Conservation (phyloP, 441 rosid genomes). For the Mallotus japonicus region DNA sequence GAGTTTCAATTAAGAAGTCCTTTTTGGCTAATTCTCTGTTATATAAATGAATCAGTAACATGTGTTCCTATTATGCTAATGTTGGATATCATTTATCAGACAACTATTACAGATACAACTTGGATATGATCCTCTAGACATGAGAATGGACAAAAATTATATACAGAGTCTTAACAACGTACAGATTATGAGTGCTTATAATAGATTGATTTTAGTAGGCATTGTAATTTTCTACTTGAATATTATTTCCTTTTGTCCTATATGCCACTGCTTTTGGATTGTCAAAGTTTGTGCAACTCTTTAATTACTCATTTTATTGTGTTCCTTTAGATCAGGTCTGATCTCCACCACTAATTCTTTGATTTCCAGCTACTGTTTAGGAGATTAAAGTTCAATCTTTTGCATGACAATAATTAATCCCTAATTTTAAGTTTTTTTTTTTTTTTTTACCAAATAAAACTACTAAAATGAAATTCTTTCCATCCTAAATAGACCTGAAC, state of each 20-base stretch:
- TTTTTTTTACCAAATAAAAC: background rate
- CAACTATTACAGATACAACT: background rate
- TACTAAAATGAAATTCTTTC: background rate
- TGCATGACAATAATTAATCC: background rate
- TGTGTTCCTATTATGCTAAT: background rate
- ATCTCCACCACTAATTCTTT: background rate
- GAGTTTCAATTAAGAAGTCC: background rate
- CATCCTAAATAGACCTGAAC: background rate
- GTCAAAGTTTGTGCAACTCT: background rate
- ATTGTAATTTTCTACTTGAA: too few relatives aligned
- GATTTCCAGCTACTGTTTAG: constrained; percentile 5
- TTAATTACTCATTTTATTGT: background rate
- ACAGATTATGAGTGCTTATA: background rate
- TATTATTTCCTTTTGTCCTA: background rate
- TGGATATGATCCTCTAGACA: too few relatives aligned
- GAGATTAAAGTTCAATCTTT: background rate
- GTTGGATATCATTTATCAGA: background rate
- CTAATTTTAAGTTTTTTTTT: too few relatives aligned
- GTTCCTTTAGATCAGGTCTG: background rate
- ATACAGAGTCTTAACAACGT: too few relatives aligned
- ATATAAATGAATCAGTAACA: background rate
- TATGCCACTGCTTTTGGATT: background rate
- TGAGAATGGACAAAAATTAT: too few relatives aligned
- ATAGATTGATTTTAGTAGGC: too few relatives aligned
- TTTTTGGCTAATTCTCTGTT: background rate